Evolutionary conservation across 805 yeast species (phyloP).

Genomic region (Candida golubevii): DNA sequence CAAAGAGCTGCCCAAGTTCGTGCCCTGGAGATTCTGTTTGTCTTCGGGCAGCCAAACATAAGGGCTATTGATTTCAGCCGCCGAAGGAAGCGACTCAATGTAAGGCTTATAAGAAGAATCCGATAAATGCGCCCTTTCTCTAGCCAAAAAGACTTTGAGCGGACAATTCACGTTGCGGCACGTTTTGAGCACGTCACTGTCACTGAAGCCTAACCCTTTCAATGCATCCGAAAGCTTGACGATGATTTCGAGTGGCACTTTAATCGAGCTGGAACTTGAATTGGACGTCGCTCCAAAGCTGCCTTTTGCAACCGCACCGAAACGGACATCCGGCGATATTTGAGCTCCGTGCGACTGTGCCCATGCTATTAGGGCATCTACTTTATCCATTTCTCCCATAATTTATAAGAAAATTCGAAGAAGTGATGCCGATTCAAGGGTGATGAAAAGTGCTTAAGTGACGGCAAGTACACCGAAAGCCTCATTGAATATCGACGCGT

Average conservation of each 20-base stretch:
- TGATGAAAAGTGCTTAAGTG: too few relatives aligned
- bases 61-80: slow-evolving; percentile 52
- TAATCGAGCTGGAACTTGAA: slow-evolving; percentile 9
- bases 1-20: slow-evolving; percentile 61
- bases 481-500: too few relatives aligned
- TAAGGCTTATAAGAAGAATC: slow-evolving; percentile 27
- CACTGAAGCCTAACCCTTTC: slow-evolving; percentile 15
- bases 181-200: slow-evolving; percentile 8
- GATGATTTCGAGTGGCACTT: slow-evolving; percentile 11
- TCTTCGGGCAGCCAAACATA: slow-evolving; percentile 59
- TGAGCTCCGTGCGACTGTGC: slow-evolving; percentile 27
- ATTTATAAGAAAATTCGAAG: too few relatives aligned
- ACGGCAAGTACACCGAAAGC: too few relatives aligned
- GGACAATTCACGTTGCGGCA: slow-evolving; percentile 26
- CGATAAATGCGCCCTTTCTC: slow-evolving; percentile 20
- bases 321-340: slow-evolving; percentile 21
- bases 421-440: too few relatives aligned
- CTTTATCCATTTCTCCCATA: slow-evolving; percentile 1
- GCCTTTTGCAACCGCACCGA: slow-evolving; percentile 18
- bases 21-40: slow-evolving; percentile 51
- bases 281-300: slow-evolving; percentile 26
- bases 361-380: slow-evolving; percentile 27
- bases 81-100: slow-evolving; percentile 30
- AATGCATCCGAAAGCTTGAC: slow-evolving; percentile 24
- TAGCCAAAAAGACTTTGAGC: slow-evolving; percentile 33